A percentile compares a stretch with the other conserved stretches of the same genome.
phyloP scores from a whole-genome alignment of 2,329 filamentous ascomycete genomes.

The Colletotrichum higginsianum region DNA sequence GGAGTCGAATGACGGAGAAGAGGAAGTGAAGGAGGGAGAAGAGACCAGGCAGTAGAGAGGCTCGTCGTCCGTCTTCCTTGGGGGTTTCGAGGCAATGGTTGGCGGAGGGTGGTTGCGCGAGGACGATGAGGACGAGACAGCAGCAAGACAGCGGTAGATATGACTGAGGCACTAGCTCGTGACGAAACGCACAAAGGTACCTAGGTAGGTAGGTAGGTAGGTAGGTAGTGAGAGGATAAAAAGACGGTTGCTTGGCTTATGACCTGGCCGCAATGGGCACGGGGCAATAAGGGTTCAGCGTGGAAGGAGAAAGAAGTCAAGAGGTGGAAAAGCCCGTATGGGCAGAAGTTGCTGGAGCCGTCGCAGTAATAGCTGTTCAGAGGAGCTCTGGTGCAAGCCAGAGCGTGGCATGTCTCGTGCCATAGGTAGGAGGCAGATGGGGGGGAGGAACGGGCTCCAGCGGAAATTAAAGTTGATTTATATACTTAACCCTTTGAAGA shows the following conservation, averaged over 20 bases:
- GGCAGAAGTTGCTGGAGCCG: constrained; percentile 40
- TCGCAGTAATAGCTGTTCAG: constrained; percentile 38
- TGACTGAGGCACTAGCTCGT: constrained; percentile 30
- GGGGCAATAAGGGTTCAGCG: constrained; percentile 15
- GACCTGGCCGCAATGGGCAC: constrained; percentile 23
- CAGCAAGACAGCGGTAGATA: constrained; percentile 22
- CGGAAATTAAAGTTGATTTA: constrained; percentile 57
- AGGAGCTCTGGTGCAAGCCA: constrained; percentile 56
- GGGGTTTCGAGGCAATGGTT: constrained; percentile 5
- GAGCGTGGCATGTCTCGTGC: constrained; percentile 59
- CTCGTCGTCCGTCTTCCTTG: constrained; percentile 19
- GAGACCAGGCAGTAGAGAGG: constrained; percentile 1
- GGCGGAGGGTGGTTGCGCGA: constrained; percentile 11
- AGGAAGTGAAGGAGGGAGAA: neutral
- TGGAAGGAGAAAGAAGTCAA: constrained; percentile 24
- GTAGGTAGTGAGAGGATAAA: constrained; percentile 23
- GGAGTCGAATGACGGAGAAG: constrained; percentile 5
- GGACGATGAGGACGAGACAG: constrained; percentile 18
- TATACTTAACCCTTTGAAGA: constrained; percentile 52
- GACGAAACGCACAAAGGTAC: constrained; percentile 11
- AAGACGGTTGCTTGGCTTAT: constrained; percentile 17
- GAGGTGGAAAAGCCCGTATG: constrained; percentile 19
- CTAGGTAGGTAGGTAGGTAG: too few relatives aligned
- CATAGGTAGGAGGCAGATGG: constrained; percentile 54
- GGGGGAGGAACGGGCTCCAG: constrained; percentile 48